These are phyloP conservation scores for Salmacisia buchloeana DNA, from an alignment of 1,284 basidiomycete genomes.

Conservation along the genomic window DNA sequence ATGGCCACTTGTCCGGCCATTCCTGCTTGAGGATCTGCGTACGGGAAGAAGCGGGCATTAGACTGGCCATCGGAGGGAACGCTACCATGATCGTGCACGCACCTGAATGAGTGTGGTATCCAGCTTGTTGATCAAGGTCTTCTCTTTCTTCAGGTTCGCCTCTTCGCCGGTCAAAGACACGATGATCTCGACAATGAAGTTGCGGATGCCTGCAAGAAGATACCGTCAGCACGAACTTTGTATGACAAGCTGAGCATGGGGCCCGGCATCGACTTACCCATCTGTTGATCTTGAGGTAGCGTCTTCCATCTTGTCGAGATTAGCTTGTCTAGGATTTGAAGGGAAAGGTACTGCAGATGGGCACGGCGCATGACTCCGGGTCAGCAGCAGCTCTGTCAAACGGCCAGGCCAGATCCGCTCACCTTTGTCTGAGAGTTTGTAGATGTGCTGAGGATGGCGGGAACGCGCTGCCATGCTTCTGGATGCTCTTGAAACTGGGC, in stretches of 20 bases:
- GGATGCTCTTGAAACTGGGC: slow-evolving; percentile 88
- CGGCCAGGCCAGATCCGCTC: background rate
- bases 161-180: slow-evolving; percentile 83
- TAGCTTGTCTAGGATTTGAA: slow-evolving; percentile 58
- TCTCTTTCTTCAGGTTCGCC: slow-evolving; percentile 74
- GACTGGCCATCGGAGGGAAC: too few species aligned
- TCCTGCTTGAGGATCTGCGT: slow-evolving; percentile 96
- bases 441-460: slow-evolving; percentile 83
- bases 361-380: background rate
- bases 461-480: slow-evolving; percentile 97
- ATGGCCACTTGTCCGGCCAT: slow-evolving; percentile 99
- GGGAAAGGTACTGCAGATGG: slow-evolving; percentile 32
- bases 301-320: slow-evolving; percentile 94
- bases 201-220: slow-evolving; percentile 65
- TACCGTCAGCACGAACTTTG: too few species aligned
- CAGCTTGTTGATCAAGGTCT: slow-evolving; percentile 93
- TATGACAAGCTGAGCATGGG: too few species aligned
- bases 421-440: slow-evolving; percentile 86
- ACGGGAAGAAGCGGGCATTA: slow-evolving; percentile 5
- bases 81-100: slow-evolving; percentile 25
- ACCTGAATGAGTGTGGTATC: slow-evolving; percentile 94
- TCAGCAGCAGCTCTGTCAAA: background rate
- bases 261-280: slow-evolving; percentile 28
- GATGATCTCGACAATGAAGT: slow-evolving; percentile 90
- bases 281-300: slow-evolving; percentile 76